Evolutionary conservation across 2,329 filamentous ascomycete genomes (phyloP), one percentile per base, ranked within the genome.

Genomic region (Tothia fuscella): DNA sequence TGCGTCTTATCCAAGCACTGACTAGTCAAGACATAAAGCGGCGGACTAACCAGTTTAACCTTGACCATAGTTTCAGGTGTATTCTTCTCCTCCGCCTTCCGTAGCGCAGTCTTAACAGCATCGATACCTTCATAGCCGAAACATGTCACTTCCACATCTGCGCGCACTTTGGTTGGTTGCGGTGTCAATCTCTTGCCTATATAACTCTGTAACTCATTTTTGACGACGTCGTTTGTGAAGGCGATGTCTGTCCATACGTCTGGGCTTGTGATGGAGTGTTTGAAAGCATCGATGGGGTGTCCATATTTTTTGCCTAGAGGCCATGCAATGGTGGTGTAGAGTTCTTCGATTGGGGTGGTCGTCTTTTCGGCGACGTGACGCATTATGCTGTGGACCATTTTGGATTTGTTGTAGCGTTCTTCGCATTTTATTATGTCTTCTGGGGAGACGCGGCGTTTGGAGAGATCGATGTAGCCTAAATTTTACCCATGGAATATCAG

Each of bases 391-490:
- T 98, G 91, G 30, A 96, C 91, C 72, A 94, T 93, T 73, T 98
- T 98, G 71, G 86, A 85, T 80, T 98, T 98, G 77, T 98, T 98
- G 75, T 95, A 98, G 54, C 91, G 79, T 71, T 98, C 91, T 63
- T 98, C 91, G 62, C 93, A 98, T 70, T 95, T 95, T 54, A 94
- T 74, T 49, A 96, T 91, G 69, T 98, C 91, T 63, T 98, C 91
- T 33, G 91, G 83, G 32, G 88, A 95, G 46, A 98, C 91, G 70
- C 91, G 82, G 60, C 91, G 88, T 74, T 98, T 98, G 48, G 87
- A 94, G 61, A 98, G 70, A 80, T 98, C 91, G 57, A 98, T 98
- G 62, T 98, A 98, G 49, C 87, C 80, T 80, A 47, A 31, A 21
- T 13, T 6, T 9, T 14, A n/a, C 16, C 16, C 20, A 10, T n/a